Evolutionary conservation across 495 filamentous ascomycete genomes (phyloP).

Genomic region (Peziza echinospora): DNA sequence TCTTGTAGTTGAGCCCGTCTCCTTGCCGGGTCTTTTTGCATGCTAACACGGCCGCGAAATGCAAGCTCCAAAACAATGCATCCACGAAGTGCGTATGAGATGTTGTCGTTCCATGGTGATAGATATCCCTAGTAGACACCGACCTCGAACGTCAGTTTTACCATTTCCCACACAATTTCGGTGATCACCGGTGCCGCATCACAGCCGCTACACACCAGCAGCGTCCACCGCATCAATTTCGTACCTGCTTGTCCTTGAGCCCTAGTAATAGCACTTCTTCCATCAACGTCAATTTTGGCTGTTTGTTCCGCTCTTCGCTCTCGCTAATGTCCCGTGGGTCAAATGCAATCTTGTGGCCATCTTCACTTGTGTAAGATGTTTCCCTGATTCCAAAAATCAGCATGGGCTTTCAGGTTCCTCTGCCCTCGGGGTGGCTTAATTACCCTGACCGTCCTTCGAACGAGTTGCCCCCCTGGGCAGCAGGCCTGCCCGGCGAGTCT

Average conservation of each 20-base stretch:
- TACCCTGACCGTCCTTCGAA: too few relatives aligned
- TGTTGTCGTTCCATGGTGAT: slow-evolving; percentile 99
- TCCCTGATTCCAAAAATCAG: too few relatives aligned
- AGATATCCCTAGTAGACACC: slow-evolving; percentile 95
- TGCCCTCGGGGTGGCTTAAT: too few relatives aligned
- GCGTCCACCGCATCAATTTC: too few relatives aligned
- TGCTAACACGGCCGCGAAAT: slow-evolving; percentile 86
- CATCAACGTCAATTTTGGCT: slow-evolving; percentile 96
- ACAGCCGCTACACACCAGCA: too few relatives aligned
- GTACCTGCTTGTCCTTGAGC: slow-evolving; percentile 94
- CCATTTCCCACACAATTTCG: too few relatives aligned
- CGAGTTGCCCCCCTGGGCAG: background rate
- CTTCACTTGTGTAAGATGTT: slow-evolving; percentile 40
- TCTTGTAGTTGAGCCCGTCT: slow-evolving; percentile 83
- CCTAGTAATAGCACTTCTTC: slow-evolving; percentile 89
- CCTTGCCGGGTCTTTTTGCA: slow-evolving; percentile 90
- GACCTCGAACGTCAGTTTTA: background rate
- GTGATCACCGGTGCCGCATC: too few relatives aligned
- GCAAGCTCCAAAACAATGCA: slow-evolving; percentile 96
- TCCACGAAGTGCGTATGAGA: slow-evolving; percentile 87
- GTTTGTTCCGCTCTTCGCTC: slow-evolving; percentile 86
- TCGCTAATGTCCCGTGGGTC: slow-evolving; percentile 95
- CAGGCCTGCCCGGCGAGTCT: background rate
- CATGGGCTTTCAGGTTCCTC: too few relatives aligned
- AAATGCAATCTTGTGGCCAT: slow-evolving; percentile 96